These are phyloP conservation scores for Scheffersomyces quercinus DNA, from an alignment of 1,139 yeast species.

Conservation along the genomic window DNA sequence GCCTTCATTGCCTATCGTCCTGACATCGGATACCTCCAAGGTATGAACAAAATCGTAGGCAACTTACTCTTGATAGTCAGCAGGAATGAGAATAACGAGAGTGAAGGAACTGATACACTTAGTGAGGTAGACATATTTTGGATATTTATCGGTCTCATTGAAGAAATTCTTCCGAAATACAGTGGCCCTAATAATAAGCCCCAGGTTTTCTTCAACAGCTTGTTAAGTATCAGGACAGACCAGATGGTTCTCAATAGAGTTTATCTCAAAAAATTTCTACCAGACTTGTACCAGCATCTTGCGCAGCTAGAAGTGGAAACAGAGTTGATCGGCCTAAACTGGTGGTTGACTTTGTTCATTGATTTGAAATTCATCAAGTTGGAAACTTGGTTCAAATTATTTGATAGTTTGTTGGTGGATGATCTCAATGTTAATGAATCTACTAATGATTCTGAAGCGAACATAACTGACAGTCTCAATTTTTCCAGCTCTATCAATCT, in stretches of 20 bases:
- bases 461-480: neutral
- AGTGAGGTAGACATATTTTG: constrained; percentile 59
- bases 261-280: constrained; percentile 31
- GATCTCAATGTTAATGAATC: constrained; percentile 5
- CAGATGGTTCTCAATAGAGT: constrained; percentile 25
- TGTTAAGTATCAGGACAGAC: constrained; percentile 43
- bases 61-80: constrained; percentile 43
- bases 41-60: constrained; percentile 64
- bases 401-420: constrained; percentile 50
- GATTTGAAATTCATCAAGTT: constrained; percentile 48
- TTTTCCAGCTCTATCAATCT: neutral
- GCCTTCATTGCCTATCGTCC: constrained; percentile 56
- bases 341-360: constrained; percentile 61
- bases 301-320: constrained; percentile 40
- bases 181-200: constrained; percentile 2
- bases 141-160: constrained; percentile 53
- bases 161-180: constrained; percentile 52
- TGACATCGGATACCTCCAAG: constrained; percentile 60
- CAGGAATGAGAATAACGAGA: constrained; percentile 10
- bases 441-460: neutral
- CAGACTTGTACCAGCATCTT: constrained; percentile 42
- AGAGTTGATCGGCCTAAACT: constrained; percentile 55
- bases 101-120: constrained; percentile 23
- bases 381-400: constrained; percentile 52
- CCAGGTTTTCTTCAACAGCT: constrained; percentile 26